A percentile compares a stretch with the other conserved stretches of the same genome.
Conservation (phyloP, 805 yeast genomes). For the Candida ficus region DNA sequence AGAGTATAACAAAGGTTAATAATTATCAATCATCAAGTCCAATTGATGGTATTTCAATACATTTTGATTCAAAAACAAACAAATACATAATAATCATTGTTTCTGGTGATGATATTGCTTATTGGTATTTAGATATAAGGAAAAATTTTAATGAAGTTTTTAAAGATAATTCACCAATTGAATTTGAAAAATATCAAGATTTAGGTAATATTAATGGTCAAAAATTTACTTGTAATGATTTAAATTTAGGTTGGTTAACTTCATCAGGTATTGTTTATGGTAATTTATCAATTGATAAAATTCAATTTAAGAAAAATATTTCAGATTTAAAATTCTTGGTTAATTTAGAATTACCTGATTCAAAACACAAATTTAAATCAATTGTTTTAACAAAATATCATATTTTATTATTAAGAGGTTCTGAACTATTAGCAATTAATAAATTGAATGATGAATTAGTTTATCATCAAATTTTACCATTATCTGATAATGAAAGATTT, state of each 20-base stretch:
- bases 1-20: constrained; percentile 35
- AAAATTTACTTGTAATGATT: constrained; percentile 25
- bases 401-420: constrained; percentile 40
- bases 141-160: constrained; percentile 14
- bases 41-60: constrained; percentile 26
- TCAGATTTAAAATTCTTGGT: constrained; percentile 34
- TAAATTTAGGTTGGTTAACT: constrained; percentile 42
- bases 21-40: constrained; percentile 26
- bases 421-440: constrained; percentile 40
- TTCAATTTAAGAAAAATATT: constrained; percentile 20
- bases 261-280: constrained; percentile 44
- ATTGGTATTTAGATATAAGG: constrained; percentile 20
- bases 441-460: constrained; percentile 46
- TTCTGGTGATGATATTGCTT: constrained; percentile 28
- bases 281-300: constrained; percentile 21
- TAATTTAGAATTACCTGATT: constrained; percentile 34
- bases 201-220: constrained; percentile 28
- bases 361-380: constrained; percentile 30
- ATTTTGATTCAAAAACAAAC: constrained; percentile 7
- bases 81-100: constrained; percentile 18
- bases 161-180: constrained; percentile 26
- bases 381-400: constrained; percentile 51
- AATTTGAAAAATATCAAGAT: constrained; percentile 33
- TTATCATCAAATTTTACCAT: constrained; percentile 35
- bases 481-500: constrained; percentile 30